Evolutionary conservation across 257 asterid species (phyloP).

Genomic region (Pogostemon cablin): DNA sequence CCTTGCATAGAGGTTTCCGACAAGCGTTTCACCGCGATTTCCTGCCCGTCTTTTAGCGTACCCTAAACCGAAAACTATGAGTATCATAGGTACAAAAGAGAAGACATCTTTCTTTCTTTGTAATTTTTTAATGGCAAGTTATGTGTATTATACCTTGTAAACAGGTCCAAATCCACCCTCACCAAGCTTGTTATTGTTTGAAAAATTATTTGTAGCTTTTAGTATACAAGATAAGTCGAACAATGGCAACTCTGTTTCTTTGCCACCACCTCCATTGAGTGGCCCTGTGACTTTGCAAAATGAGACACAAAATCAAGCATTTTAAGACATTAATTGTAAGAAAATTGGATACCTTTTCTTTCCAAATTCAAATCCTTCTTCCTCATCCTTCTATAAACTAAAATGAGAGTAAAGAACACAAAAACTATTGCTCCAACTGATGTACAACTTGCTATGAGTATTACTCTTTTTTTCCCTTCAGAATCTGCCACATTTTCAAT

Average conservation of each 20-base stretch:
- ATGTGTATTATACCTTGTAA: conserved; percentile 3
- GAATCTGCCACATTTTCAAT: not conserved
- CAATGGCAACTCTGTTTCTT: conserved; percentile 4
- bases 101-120: not conserved
- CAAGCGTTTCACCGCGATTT: conserved; percentile 27
- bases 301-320: not conserved
- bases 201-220: conserved; percentile 13
- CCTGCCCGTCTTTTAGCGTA: conserved; percentile 20
- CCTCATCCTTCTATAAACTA: not conserved
- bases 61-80: conserved; percentile 7
- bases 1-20: conserved; percentile 24
- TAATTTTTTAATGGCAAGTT: not conserved
- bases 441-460: not conserved
- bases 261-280: not conserved
- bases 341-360: not conserved
- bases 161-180: conserved; percentile 27
- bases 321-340: no score
- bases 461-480: not conserved
- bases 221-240: not conserved
- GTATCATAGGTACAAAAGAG: not conserved
- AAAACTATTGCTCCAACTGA: not conserved
- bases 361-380: not conserved
- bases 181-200: conserved; percentile 10
- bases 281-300: not conserved
- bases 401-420: not conserved